These are phyloP conservation scores for Kodamaea kaohsiungensis DNA, from an alignment of 805 yeast species.

Conservation along the genomic window DNA sequence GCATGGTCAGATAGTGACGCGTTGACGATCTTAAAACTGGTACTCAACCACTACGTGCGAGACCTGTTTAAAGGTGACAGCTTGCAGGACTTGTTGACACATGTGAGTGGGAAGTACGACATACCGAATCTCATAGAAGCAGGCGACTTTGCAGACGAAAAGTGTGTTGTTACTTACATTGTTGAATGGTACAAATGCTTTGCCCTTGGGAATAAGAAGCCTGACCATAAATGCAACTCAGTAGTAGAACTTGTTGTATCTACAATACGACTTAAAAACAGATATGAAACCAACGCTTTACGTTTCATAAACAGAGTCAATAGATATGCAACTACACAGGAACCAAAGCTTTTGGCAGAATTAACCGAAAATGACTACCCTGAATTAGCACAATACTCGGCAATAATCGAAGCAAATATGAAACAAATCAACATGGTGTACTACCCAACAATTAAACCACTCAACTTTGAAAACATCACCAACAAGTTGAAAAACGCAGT, in stretches of 20 bases:
- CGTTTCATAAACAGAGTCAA: conserved; percentile 29
- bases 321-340: conserved; percentile 6
- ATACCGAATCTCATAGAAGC: conserved; percentile 55
- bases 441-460: conserved; percentile 15
- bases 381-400: conserved; percentile 12
- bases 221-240: conserved; percentile 7
- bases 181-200: conserved; percentile 57
- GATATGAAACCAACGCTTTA: conserved; percentile 32
- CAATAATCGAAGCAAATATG: conserved; percentile 16
- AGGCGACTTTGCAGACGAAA: conserved; percentile 64
- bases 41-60: conserved; percentile 1
- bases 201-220: conserved; percentile 11
- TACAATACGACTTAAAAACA: conserved; percentile 25
- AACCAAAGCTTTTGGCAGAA: conserved; percentile 11
- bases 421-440: conserved; percentile 14
- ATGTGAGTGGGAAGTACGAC: conserved; percentile 46
- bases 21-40: not conserved
- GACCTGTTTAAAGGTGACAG: conserved; percentile 7
- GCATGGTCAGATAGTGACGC: conserved; percentile 1
- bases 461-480: conserved; percentile 11
- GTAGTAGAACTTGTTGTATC: conserved; percentile 9
- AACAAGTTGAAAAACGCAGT: conserved; percentile 6
- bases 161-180: conserved; percentile 56
- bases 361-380: conserved; percentile 16
- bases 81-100: conserved; percentile 32